phyloP scores from a whole-genome alignment of 257 asterid species.

The Petunia axillaris region DNA sequence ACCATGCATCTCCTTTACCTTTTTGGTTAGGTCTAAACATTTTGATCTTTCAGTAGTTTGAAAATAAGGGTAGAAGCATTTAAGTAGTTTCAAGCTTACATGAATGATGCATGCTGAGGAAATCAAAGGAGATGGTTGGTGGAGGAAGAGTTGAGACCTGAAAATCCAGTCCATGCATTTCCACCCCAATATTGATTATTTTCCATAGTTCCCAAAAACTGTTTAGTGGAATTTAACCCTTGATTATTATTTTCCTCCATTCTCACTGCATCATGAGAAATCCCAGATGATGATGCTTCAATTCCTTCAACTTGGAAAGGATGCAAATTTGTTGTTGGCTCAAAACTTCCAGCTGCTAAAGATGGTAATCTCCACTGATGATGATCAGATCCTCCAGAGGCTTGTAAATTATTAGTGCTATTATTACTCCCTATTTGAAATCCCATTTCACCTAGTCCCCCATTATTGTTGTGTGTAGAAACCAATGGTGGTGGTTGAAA shows the following conservation, averaged over 20 bases:
- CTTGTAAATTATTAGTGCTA: constrained; percentile 30
- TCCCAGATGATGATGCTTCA: constrained; percentile 36
- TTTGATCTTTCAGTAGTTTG: not conserved
- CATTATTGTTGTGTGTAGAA: constrained; percentile 26
- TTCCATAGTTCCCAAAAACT: constrained; percentile 38
- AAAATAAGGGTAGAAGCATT: not conserved
- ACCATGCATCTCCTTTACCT: not conserved
- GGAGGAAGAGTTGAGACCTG: constrained; percentile 46
- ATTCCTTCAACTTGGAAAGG: constrained; percentile 36
- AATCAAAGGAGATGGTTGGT: constrained; percentile 40
- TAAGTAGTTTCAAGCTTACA: constrained; percentile 3
- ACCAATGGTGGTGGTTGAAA: constrained; percentile 37
- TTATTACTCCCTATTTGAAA: constrained; percentile 36
- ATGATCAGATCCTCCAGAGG: constrained; percentile 30
- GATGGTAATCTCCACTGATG: constrained; percentile 38
- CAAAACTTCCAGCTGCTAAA: constrained; percentile 27
- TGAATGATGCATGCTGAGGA: not conserved
- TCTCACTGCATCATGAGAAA: constrained; percentile 30
- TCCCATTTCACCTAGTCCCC: constrained; percentile 38
- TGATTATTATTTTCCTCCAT: constrained; percentile 30
- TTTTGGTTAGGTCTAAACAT: not conserved
- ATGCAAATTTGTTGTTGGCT: constrained; percentile 31
- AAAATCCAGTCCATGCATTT: constrained; percentile 43
- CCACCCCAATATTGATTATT: constrained; percentile 43
- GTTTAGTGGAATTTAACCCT: constrained; percentile 40